These are phyloP conservation scores for Arthroderma sp. DNA, from an alignment of 2,329 filamentous ascomycete genomes.

Conservation along the genomic window DNA sequence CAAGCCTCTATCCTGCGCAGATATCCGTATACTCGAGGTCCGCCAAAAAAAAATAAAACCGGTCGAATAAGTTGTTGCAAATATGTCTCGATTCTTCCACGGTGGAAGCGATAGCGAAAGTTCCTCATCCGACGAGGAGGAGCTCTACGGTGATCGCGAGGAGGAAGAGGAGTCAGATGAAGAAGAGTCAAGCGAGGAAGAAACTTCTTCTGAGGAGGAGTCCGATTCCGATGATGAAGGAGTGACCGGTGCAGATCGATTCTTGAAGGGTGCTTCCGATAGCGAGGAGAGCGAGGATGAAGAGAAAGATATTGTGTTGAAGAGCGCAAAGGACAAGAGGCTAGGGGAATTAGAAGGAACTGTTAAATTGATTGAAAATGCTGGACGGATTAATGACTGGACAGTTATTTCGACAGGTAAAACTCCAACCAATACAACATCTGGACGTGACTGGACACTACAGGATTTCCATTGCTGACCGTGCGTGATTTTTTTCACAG, in stretches of 20 bases:
- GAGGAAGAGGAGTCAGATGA: conserved; percentile 34
- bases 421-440: conserved; percentile 16
- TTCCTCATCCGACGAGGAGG: conserved; percentile 87
- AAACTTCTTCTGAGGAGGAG: conserved; percentile 43
- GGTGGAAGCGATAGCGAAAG: conserved; percentile 92
- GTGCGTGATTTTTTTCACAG: conserved; percentile 32
- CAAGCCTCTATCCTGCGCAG: no score
- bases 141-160: conserved; percentile 73
- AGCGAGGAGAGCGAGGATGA: conserved; percentile 75
- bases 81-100: conserved; percentile 95
- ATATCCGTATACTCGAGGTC: neutral
- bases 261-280: conserved; percentile 62
- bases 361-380: conserved; percentile 87
- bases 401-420: conserved; percentile 76
- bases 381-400: conserved; percentile 96
- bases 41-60: neutral
- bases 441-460: conserved; percentile 1
- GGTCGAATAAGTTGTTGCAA: conserved; percentile 23
- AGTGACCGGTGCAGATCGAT: conserved; percentile 61
- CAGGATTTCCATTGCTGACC: conserved; percentile 11
- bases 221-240: conserved; percentile 41
- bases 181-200: conserved; percentile 44
- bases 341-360: conserved; percentile 84
- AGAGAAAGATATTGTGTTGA: conserved; percentile 73
- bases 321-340: conserved; percentile 97